These are phyloP conservation scores for Saccharomycopsis amapae DNA, from an alignment of 805 yeast species.

Conservation along the genomic window DNA sequence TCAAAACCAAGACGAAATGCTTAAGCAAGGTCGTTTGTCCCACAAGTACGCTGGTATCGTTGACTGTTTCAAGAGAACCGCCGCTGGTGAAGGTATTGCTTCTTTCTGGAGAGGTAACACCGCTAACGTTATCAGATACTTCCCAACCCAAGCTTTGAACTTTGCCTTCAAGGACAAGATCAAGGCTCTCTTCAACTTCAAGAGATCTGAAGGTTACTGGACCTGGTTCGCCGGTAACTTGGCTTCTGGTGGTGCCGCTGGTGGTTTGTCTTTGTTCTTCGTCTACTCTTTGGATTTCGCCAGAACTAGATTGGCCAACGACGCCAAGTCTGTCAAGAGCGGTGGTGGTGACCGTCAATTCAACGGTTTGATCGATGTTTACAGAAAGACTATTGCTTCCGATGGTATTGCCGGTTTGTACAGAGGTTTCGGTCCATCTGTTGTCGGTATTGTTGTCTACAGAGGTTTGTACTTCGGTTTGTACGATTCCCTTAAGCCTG, in stretches of 20 bases:
- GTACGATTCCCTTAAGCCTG: conserved; percentile 94
- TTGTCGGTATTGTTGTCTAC: conserved; percentile 95
- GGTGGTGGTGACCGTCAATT: conserved; percentile 89
- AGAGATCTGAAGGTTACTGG: conserved; percentile 91
- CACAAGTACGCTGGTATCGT: conserved; percentile 80
- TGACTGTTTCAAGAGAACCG: conserved; percentile 93
- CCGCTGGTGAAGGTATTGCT: conserved; percentile 84
- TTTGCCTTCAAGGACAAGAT: conserved; percentile 98
- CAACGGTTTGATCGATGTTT: conserved; percentile 95
- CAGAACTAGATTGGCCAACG: conserved; percentile 98
- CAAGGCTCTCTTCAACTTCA: conserved; percentile 93
- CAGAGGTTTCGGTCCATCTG: conserved; percentile 99
- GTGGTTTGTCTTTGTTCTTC: conserved; percentile 89
- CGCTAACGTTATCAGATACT: conserved; percentile 96
- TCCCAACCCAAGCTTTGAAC: conserved; percentile 99
- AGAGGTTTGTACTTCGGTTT: conserved; percentile 99
- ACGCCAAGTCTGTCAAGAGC: conserved; percentile 75
- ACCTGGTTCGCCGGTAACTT: conserved; percentile 95
- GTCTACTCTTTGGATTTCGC: conserved; percentile 98
- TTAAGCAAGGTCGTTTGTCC: conserved; percentile 93
- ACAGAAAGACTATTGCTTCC: conserved; percentile 89
- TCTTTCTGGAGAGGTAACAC: conserved; percentile 99
- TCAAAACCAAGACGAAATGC: conserved; percentile 97
- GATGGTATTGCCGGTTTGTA: conserved; percentile 98
- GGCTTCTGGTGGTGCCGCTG: conserved; percentile 98